Percentiles rank a stretch among this genome's conserved stretches.
These are phyloP conservation scores for Nigrograna mackinnonii DNA, from an alignment of 2,329 filamentous ascomycete species.

Conservation along the genomic window DNA sequence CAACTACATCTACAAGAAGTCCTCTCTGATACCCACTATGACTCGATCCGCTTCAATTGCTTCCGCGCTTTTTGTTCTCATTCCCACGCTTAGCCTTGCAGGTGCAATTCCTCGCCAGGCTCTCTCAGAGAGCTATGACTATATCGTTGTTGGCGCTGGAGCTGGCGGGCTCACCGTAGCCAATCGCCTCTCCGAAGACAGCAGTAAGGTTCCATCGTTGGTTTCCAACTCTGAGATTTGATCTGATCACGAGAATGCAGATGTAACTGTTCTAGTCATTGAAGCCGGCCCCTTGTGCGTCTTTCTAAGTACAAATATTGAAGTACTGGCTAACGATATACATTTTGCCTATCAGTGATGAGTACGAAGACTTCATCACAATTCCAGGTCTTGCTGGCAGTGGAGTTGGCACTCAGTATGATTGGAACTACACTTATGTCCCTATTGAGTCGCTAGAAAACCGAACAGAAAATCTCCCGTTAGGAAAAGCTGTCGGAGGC, in stretches of 20 bases:
- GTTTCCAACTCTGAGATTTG: too few relatives aligned
- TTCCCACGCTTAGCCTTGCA: too few relatives aligned
- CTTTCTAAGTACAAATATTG: not conserved
- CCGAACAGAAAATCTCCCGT: slow-evolving; percentile 14
- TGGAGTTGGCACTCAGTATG: slow-evolving; percentile 25
- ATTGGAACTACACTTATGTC: slow-evolving; percentile 25
- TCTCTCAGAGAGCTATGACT: too few relatives aligned
- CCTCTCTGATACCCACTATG: too few relatives aligned
- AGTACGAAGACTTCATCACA: slow-evolving; percentile 22
- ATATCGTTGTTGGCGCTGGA: slow-evolving; percentile 67
- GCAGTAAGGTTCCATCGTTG: too few relatives aligned
- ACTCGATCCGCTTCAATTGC: too few relatives aligned
- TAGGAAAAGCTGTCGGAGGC: slow-evolving; percentile 26
- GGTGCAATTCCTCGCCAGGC: too few relatives aligned
- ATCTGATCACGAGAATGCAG: too few relatives aligned
- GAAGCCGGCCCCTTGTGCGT: slow-evolving; percentile 25
- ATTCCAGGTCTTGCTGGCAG: slow-evolving; percentile 27
- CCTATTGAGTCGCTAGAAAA: slow-evolving; percentile 13
- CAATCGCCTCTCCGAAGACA: slow-evolving; percentile 66
- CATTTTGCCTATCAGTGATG: slow-evolving; percentile 11
- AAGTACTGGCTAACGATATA: not conserved
- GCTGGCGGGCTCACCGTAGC: slow-evolving; percentile 63
- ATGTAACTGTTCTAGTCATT: too few relatives aligned
- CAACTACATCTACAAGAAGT: too few relatives aligned
- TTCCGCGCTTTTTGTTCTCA: too few relatives aligned